Evolutionary conservation across 2,329 filamentous ascomycete genomes (phyloP).

Genomic region (Corniculantispora saksenae): DNA sequence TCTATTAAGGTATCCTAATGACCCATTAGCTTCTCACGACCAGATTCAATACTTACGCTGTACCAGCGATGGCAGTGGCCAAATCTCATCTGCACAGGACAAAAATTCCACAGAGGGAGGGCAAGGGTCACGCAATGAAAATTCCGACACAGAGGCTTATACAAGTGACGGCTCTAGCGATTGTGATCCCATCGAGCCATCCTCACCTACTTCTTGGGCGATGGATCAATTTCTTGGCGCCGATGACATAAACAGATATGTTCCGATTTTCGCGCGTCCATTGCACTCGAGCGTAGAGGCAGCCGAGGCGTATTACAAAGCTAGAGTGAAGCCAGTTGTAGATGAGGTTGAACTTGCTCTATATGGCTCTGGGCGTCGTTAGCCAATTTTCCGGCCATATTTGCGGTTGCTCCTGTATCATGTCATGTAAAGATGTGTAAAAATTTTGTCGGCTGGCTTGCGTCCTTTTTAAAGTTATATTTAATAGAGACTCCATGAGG

Average conservation of each 20-base stretch:
- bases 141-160: too few species aligned
- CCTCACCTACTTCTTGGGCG: neutral
- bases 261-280: neutral
- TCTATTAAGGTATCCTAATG: neutral
- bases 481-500: too few species aligned
- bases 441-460: too few species aligned
- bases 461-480: too few species aligned
- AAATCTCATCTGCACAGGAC: neutral
- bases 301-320: neutral
- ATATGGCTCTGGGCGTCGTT: neutral
- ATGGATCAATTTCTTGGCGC: neutral
- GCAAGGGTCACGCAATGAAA: neutral
- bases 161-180: too few species aligned
- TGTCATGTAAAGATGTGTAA: neutral
- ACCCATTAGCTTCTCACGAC: neutral
- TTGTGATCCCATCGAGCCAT: too few species aligned
- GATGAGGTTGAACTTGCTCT: neutral
- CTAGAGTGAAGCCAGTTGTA: neutral
- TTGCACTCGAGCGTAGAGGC: neutral
- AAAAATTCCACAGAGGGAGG: neutral
- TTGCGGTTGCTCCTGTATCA: neutral
- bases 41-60: neutral
- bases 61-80: neutral
- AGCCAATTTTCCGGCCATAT: neutral
- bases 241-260: neutral